Conservation (phyloP, 2,329 filamentous ascomycete species). For the Botryotinia globosa region DNA sequence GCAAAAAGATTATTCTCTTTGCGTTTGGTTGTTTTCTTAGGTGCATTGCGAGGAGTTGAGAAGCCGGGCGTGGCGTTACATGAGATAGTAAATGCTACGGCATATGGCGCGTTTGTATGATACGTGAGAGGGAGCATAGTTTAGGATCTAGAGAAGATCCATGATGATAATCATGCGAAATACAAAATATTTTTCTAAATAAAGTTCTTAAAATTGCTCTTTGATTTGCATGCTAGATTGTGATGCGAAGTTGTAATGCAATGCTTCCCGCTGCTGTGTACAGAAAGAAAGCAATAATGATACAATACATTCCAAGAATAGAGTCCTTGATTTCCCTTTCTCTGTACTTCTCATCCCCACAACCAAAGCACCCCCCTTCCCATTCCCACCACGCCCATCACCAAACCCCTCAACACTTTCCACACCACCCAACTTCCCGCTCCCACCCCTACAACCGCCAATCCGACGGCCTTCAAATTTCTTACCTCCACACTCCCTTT, state of each 20-base stretch:
- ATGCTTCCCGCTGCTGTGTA: background rate
- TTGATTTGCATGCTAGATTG: background rate
- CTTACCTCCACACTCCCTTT: slow-evolving; percentile 45
- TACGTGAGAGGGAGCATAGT: background rate
- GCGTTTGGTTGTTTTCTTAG: background rate
- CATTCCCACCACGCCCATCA: background rate
- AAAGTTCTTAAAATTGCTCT: background rate
- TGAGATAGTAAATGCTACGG: background rate
- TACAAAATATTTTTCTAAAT: background rate
- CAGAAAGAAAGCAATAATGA: background rate
- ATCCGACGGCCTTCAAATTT: slow-evolving; percentile 46
- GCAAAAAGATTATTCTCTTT: background rate
- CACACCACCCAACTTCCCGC: slow-evolving; percentile 9
- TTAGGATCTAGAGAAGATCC: background rate
- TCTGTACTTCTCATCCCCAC: background rate
- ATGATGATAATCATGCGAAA: background rate
- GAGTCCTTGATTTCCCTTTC: background rate
- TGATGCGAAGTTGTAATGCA: background rate
- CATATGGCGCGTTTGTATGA: slow-evolving; percentile 6
- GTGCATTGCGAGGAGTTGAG: slow-evolving; percentile 20
- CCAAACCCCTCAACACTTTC: background rate
- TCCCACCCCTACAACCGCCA: slow-evolving; percentile 39
- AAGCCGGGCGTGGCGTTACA: slow-evolving; percentile 4
- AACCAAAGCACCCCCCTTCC: background rate
- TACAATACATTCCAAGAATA: background rate